Percentiles rank a stretch among this genome's conserved stretches.
Evolutionary conservation across 129 eudicot species (phyloP).

Genomic region (Escallonia herrerae): DNA sequence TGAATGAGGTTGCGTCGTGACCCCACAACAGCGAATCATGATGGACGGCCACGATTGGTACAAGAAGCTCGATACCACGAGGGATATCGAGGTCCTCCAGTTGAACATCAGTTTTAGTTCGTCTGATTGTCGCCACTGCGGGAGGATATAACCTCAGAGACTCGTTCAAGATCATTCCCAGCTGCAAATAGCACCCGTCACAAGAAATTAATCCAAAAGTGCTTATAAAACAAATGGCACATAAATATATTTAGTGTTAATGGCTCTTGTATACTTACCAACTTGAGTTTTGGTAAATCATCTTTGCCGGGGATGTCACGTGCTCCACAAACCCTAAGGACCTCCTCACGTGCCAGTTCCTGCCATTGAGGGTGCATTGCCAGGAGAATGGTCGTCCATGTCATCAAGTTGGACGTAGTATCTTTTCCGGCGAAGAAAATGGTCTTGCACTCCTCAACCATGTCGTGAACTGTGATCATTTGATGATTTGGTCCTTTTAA

Average conservation of each 20-base stretch:
- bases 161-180: slow-evolving; percentile 79
- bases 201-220: no score
- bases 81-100: slow-evolving; percentile 61
- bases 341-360: slow-evolving; percentile 90
- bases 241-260: no score
- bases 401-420: slow-evolving; percentile 84
- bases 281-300: slow-evolving; percentile 74
- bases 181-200: slow-evolving; percentile 30
- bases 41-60: slow-evolving; percentile 83
- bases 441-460: slow-evolving; percentile 90
- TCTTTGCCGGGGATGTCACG: slow-evolving; percentile 84
- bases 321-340: slow-evolving; percentile 70
- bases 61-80: slow-evolving; percentile 61
- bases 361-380: slow-evolving; percentile 98
- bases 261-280: slow-evolving; percentile 27
- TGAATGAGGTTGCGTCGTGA: slow-evolving; percentile 61
- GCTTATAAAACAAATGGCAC: no score
- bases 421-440: slow-evolving; percentile 90
- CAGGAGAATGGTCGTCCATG: slow-evolving; percentile 83
- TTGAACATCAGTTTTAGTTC: slow-evolving; percentile 58
- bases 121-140: slow-evolving; percentile 62
- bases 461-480: slow-evolving; percentile 54
- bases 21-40: slow-evolving; percentile 81
- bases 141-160: slow-evolving; percentile 79
- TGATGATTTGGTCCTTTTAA: slow-evolving; percentile 5